phyloP scores from a whole-genome alignment of 2,329 filamentous ascomycete genomes.

The Fusarium begoniae region DNA sequence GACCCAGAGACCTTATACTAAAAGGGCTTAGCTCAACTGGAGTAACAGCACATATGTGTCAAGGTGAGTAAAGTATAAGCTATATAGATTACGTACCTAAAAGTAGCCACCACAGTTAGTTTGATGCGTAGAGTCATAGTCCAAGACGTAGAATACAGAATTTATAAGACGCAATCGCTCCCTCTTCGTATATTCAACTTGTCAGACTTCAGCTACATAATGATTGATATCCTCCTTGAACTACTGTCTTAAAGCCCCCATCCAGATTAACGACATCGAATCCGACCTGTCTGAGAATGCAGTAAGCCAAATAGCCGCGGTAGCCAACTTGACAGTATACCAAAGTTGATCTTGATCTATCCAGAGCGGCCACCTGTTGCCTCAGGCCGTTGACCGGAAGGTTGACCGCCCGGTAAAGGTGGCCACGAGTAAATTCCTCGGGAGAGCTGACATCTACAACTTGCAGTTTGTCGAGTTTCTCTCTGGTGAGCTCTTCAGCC shows the following conservation, averaged over 20 bases:
- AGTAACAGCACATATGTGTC: neutral
- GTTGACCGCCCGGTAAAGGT: neutral
- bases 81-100: neutral
- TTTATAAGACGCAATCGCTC: neutral
- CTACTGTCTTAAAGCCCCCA: neutral
- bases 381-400: neutral
- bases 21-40: neutral
- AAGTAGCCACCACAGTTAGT: too few species aligned
- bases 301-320: neutral
- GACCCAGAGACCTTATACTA: neutral
- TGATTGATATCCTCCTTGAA: neutral
- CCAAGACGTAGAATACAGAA: neutral
- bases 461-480: neutral
- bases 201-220: neutral
- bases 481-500: neutral
- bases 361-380: neutral
- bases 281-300: neutral
- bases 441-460: neutral
- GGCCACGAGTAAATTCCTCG: neutral
- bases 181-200: accelerated
- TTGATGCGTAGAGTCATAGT: neutral
- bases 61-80: neutral
- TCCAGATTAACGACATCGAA: neutral
- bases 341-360: neutral
- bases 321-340: neutral